Evolutionary conservation across 2,329 filamentous ascomycete genomes (phyloP).

Genomic region (Colletotrichum tabaci): DNA sequence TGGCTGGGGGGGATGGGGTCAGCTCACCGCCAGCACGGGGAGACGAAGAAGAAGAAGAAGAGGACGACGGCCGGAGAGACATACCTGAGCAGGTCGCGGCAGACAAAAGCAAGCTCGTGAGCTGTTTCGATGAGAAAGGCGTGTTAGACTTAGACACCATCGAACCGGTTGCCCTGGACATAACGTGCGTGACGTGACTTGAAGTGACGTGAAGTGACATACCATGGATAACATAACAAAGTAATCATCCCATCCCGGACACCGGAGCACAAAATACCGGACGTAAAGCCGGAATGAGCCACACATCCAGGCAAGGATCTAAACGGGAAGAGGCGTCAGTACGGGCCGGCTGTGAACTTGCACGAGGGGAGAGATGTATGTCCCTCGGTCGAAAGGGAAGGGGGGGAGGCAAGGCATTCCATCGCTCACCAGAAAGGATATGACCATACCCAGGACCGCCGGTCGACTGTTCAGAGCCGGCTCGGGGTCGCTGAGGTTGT

Average conservation of each 20-base stretch:
- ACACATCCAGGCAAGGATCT: conserved; percentile 36
- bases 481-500: conserved; percentile 43
- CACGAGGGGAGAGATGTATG: too few relatives aligned
- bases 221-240: conserved; percentile 43
- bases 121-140: neutral
- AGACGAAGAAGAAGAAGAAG: neutral
- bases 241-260: conserved; percentile 43
- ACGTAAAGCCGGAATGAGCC: conserved; percentile 43
- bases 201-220: neutral
- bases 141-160: neutral
- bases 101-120: conserved; percentile 32
- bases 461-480: conserved; percentile 38
- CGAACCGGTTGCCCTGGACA: too few relatives aligned
- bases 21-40: neutral
- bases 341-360: too few relatives aligned
- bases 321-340: too few relatives aligned
- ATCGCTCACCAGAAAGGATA: conserved; percentile 39
- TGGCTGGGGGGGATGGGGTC: neutral
- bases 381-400: too few relatives aligned
- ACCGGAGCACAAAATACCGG: conserved; percentile 36
- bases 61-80: neutral
- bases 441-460: conserved; percentile 41
- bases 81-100: conserved; percentile 25
- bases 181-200: too few relatives aligned
- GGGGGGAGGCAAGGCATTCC: too few relatives aligned